Evolutionary conservation across 371 early-diverging fungal genomes (phyloP), one percentile per base, ranked within the genome.

Genomic region (Mortierella sp.): DNA sequence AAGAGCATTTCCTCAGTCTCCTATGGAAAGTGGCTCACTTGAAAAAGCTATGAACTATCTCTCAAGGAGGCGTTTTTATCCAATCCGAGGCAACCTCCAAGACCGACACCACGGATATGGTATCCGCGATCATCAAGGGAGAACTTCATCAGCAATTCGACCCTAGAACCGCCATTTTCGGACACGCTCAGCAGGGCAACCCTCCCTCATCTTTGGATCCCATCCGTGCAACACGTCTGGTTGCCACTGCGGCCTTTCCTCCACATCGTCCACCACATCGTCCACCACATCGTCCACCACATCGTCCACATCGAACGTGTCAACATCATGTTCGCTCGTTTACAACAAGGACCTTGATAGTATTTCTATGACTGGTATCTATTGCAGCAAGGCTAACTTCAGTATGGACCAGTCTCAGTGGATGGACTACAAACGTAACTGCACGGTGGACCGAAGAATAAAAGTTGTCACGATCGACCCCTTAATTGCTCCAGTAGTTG

Each of bases 161-260:
- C 72, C 93, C 96, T 0, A 90, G 96, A 46, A 95, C 96, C 16
- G 90, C 96, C 24, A 92, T 97, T 13, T 84, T 99, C 39, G 99
- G 99, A 14, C 97, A 98, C 71, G 84, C 98, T 58, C 99, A 99
- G 82, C 98, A 98, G 82, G 99, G 99, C 58, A 93, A 93, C 46
- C 90, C 93, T 18, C 98, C 99, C 10, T 91, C 94, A 13, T 98
- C 99, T 9, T 81, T 98, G 57, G 99, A 99, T 82, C 93, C 99
- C 58, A 90, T 97, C 62, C 90, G 96, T 34, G 97, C 97, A 12
- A 93, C 92, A 19, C 86, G 93, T 27, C 83, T 95, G 61, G 97
- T 96, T 18, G 89, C 93, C 38, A 86, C 27, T 23, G 46, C 19
- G 69, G 62, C 14, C 58, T 71, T 2, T 79, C 86, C 9, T 64